A percentile compares a stretch with the other conserved stretches of the same genome.
Conservation (phyloP, 495 filamentous ascomycete species). For the Chaetomium tenue region DNA sequence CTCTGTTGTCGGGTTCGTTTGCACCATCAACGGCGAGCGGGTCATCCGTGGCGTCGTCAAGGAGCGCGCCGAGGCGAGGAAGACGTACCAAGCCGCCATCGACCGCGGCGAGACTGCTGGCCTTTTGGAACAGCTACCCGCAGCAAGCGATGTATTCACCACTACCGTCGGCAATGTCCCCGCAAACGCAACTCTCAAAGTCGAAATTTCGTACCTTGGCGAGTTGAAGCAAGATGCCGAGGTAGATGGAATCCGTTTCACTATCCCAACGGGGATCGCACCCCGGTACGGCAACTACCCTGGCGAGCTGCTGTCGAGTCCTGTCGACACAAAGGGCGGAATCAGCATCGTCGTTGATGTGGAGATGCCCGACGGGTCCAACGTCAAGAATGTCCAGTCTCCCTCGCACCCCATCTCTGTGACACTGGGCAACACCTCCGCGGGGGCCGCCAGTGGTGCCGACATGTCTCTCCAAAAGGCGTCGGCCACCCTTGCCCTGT, state of each 20-base stretch:
- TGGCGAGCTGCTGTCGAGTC: conserved; percentile 24
- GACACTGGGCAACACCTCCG: conserved; percentile 57
- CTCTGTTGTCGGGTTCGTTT: conserved; percentile 61
- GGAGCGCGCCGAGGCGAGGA: conserved; percentile 56
- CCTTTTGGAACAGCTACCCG: conserved; percentile 57
- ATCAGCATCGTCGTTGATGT: conserved; percentile 62
- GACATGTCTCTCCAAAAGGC: conserved; percentile 54
- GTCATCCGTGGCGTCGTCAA: conserved; percentile 60
- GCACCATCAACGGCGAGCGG: conserved; percentile 49
- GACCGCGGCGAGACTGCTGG: conserved; percentile 58
- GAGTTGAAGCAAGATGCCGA: conserved; percentile 67
- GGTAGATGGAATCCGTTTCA: conserved; percentile 61
- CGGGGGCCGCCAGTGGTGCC: conserved; percentile 36
- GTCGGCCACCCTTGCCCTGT: conserved; percentile 58
- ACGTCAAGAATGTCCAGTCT: conserved; percentile 59
- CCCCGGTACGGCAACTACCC: conserved; percentile 60
- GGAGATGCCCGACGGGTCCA: conserved; percentile 52
- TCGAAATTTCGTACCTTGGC: conserved; percentile 62
- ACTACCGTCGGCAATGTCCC: conserved; percentile 64
- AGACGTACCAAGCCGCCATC: conserved; percentile 55
- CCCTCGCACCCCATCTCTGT: conserved; percentile 68
- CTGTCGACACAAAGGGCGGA: conserved; percentile 33
- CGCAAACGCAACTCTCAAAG: conserved; percentile 48
- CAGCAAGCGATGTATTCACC: conserved; percentile 62
- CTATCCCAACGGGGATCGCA: conserved; percentile 60